phyloP scores from a whole-genome alignment of 306 rosid genomes.

The Ziziphus jujuba region DNA sequence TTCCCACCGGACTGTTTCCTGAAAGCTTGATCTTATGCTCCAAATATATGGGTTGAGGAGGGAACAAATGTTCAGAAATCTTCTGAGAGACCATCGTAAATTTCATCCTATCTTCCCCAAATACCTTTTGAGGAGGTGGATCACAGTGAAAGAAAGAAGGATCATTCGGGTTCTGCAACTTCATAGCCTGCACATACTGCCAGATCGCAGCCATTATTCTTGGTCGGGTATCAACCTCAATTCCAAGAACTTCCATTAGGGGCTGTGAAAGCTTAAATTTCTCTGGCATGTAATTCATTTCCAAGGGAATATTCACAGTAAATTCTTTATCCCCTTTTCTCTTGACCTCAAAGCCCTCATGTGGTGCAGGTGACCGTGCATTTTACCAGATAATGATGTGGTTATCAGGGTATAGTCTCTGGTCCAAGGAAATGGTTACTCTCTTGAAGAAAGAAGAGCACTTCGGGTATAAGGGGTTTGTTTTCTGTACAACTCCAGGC shows the following conservation, averaged over 20 bases:
- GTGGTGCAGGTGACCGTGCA: conserved; percentile 78
- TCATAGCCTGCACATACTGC: conserved; percentile 99
- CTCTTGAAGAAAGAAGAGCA: conserved; percentile 91
- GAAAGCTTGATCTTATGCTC: conserved; percentile 94
- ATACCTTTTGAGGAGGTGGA: conserved; percentile 86
- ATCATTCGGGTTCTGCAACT: conserved; percentile 82
- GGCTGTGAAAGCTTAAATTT: conserved; percentile 88
- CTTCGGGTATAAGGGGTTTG: conserved; percentile 79
- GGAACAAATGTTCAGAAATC: conserved; percentile 88
- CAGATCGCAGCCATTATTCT: conserved; percentile 94
- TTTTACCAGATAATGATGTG: conserved; percentile 84
- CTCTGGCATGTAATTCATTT: conserved; percentile 93
- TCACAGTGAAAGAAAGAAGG: conserved; percentile 85
- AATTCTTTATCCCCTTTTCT: conserved; percentile 96
- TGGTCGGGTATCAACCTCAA: conserved; percentile 98
- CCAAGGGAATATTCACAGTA: conserved; percentile 66
- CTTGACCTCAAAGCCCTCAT: conserved; percentile 98
- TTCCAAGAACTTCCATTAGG: conserved; percentile 94
- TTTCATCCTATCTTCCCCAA: conserved; percentile 94
- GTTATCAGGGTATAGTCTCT: conserved; percentile 86
- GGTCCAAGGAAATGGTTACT: conserved; percentile 89
- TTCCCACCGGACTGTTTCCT: conserved; percentile 82
- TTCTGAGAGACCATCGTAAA: conserved; percentile 87
- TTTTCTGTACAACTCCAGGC: conserved; percentile 78
- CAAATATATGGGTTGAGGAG: conserved; percentile 85